Evolutionary conservation across 1,284 basidiomycete genomes (phyloP), one percentile per base, ranked within the genome.

Genomic region (Fistulina hepatica): DNA sequence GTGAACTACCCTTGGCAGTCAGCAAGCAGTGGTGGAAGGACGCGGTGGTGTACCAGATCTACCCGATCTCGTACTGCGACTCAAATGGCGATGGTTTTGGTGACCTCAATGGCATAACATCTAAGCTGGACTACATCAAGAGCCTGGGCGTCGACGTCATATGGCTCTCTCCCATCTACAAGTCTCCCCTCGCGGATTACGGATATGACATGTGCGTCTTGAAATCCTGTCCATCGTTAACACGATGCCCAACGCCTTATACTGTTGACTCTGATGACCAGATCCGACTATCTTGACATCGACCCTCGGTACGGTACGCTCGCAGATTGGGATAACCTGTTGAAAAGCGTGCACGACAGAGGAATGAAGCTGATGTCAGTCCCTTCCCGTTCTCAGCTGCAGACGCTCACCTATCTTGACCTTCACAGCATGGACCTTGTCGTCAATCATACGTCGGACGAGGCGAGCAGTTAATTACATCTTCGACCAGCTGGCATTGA

Each of bases 401-500:
- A 4, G 20, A 30, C 8, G 28, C 22, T 37, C 39, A 47, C 42
- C 36, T 31, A 41, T 34, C 28, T 19, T 27, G 35, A 27, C 33
- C n/a, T n/a, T 27, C 40, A 34, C 48, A 76, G 75, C 53, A 80
- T 85, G 65, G 81, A 86, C 53, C 70, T 88, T 3, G 83, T 86
- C 21, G 75, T 81, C n/a, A 88, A 86, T 55, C 83, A 86, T 56
- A 76, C 74, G 5, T 83, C 79, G 2, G 76, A 82, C 57, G 71
- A 81, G 63, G 74, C 71, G 36, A 32, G 52, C 36, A 12, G 17
- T 28, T 21, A 19, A 28, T 21, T 37, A 12, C 16, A n/a, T 5
- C 11, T 22, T 30, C 19, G 22, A 21, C 10, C 10, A 20, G 23
- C 23, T 27, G 21, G 20, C 13, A 25, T 16, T 13, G 26, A 15